A percentile compares a stretch with the other conserved stretches of the same genome.
Evolutionary conservation across 1,139 yeast species (phyloP).

Genomic region (Barnettozyma hawaiiensis): DNA sequence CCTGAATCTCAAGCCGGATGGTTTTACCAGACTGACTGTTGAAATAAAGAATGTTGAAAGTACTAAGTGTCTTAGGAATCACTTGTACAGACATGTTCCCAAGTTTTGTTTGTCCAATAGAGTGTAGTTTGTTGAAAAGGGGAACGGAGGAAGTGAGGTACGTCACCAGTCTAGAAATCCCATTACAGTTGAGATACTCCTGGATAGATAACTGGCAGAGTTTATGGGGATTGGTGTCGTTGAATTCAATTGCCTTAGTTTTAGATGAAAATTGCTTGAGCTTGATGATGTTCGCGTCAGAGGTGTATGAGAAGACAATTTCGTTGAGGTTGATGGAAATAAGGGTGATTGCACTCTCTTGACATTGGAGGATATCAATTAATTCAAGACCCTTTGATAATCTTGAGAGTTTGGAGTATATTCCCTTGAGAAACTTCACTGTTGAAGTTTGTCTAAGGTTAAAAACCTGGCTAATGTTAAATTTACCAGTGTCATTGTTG

Average conservation of each 20-base stretch:
- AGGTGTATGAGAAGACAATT: constrained; percentile 21
- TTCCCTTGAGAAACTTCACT: constrained; percentile 4
- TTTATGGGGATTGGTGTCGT: constrained; percentile 22
- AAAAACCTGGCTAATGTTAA: constrained; percentile 20
- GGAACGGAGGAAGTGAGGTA: constrained; percentile 21
- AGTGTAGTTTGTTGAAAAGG: constrained; percentile 17
- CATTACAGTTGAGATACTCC: constrained; percentile 17
- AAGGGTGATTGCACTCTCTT: constrained; percentile 15
- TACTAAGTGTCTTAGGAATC: constrained; percentile 18
- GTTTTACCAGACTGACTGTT: constrained; percentile 8
- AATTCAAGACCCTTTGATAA: constrained; percentile 23
- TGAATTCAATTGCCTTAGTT: constrained; percentile 18
- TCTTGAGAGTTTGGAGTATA: constrained; percentile 16
- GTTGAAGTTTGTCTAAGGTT: constrained; percentile 18
- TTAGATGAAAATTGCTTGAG: constrained; percentile 4
- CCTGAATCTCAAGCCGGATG: constrained; percentile 15
- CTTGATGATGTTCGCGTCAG: constrained; percentile 9
- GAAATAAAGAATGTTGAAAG: constrained; percentile 21
- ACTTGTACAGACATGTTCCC: constrained; percentile 5
- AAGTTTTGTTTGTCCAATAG: constrained; percentile 4
- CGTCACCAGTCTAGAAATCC: constrained; percentile 21
- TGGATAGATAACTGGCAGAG: constrained; percentile 21
- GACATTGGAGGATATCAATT: constrained; percentile 19
- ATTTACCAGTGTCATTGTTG: constrained; percentile 18
- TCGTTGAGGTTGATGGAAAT: constrained; percentile 23